Percentiles rank a stretch among this genome's conserved stretches.
Conservation (phyloP, 2,329 filamentous ascomycete species). For the Setomelanomma holmii region DNA sequence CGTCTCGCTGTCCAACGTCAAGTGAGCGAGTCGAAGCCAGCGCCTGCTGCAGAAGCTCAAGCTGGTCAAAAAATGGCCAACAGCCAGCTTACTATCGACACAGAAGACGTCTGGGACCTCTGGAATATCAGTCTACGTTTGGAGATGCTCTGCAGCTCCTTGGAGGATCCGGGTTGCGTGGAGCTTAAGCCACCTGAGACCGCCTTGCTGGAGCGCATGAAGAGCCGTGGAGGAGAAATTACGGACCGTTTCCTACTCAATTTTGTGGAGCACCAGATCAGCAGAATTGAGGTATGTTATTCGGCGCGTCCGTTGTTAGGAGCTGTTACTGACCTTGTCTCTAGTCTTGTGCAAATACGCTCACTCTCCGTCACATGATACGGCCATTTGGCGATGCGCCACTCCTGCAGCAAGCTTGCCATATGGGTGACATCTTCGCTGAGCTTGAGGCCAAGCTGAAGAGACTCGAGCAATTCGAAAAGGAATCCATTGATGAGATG, state of each 20-base stretch:
- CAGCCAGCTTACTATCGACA: constrained; percentile 77
- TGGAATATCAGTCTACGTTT: constrained; percentile 89
- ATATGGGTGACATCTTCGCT: constrained; percentile 75
- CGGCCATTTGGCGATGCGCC: constrained; percentile 69
- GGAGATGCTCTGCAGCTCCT: constrained; percentile 88
- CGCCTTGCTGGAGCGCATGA: constrained; percentile 78
- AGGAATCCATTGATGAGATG: constrained; percentile 36
- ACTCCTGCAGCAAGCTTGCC: constrained; percentile 76
- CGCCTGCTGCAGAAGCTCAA: constrained; percentile 47
- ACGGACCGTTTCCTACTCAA: constrained; percentile 87
- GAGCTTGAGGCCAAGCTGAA: constrained; percentile 67
- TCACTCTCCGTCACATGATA: constrained; percentile 80
- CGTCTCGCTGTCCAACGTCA: constrained; percentile 75
- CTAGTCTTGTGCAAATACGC: constrained; percentile 80
- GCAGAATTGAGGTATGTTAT: constrained; percentile 84
- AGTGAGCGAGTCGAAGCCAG: constrained; percentile 49
- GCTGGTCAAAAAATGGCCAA: constrained; percentile 69
- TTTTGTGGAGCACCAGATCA: constrained; percentile 94
- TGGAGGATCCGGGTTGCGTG: constrained; percentile 73
- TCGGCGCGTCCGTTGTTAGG: background rate
- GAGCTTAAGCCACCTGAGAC: constrained; percentile 81
- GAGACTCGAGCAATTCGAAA: constrained; percentile 62
- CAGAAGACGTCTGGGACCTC: constrained; percentile 84
- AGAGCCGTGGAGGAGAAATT: constrained; percentile 78
- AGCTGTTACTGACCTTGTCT: constrained; percentile 25